Evolutionary conservation across 352 stramenopile genomes (phyloP).

Genomic region (Poterioochromonas sp.): DNA sequence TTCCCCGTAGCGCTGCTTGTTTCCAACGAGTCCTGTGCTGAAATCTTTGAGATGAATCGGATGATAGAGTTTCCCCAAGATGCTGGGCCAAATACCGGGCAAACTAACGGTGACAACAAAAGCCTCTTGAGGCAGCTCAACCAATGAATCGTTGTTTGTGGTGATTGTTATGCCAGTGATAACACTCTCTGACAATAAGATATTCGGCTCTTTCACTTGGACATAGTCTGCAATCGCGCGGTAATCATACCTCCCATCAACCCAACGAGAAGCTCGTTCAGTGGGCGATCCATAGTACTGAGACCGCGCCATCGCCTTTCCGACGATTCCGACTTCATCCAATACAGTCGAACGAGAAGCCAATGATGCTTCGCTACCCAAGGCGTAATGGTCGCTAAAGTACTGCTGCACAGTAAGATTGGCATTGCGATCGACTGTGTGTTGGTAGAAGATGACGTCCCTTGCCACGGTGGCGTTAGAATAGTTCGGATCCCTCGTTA

Average conservation of each 20-base stretch:
- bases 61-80: constrained; percentile 50
- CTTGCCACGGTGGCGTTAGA: constrained; percentile 42
- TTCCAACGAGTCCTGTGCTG: constrained; percentile 8
- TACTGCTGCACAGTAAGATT: constrained; percentile 56
- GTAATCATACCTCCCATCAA: constrained; percentile 66
- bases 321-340: constrained; percentile 52
- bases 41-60: constrained; percentile 41
- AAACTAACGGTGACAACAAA: constrained; percentile 73
- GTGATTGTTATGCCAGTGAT: constrained; percentile 57
- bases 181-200: constrained; percentile 41
- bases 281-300: constrained; percentile 71
- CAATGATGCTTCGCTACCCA: constrained; percentile 10
- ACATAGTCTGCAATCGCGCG: constrained; percentile 71
- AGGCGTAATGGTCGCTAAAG: constrained; percentile 10
- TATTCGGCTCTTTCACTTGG: constrained; percentile 40
- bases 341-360: constrained; percentile 12
- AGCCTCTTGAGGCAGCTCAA: constrained; percentile 74
- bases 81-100: constrained; percentile 75
- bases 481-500: constrained; percentile 55
- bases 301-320: constrained; percentile 65
- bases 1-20: constrained; percentile 7
- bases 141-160: constrained; percentile 71
- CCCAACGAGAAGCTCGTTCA: constrained; percentile 51
- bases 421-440: constrained; percentile 49
- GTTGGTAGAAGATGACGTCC: constrained; percentile 44